phyloP scores from a whole-genome alignment of 2,329 filamentous ascomycete genomes.

The Talaromyces sp. region DNA sequence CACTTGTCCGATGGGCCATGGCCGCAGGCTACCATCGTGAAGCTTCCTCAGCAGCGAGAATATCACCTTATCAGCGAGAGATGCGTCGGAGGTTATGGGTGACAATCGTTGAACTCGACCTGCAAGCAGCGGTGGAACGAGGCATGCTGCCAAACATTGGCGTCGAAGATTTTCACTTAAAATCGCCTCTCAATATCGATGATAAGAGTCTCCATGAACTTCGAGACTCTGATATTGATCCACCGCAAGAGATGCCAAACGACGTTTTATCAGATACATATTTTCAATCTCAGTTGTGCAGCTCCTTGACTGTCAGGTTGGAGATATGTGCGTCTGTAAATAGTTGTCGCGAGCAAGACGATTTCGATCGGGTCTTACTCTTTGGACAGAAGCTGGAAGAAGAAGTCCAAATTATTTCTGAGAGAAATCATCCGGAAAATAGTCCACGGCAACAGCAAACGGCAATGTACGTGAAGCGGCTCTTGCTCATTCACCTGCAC shows the following conservation, averaged over 20 bases:
- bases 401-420: slow-evolving; percentile 7
- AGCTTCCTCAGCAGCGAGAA: slow-evolving; percentile 29
- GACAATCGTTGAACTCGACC: slow-evolving; percentile 55
- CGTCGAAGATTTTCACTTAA: slow-evolving; percentile 46
- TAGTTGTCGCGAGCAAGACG: slow-evolving; percentile 20
- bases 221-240: slow-evolving; percentile 20
- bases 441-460: slow-evolving; percentile 6
- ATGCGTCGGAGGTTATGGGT: slow-evolving; percentile 56
- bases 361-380: slow-evolving; percentile 20
- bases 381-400: slow-evolving; percentile 25
- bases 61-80: slow-evolving; percentile 41
- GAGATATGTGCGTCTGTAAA: slow-evolving; percentile 25
- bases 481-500: slow-evolving; percentile 1
- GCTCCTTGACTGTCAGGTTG: slow-evolving; percentile 22
- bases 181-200: slow-evolving; percentile 50
- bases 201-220: slow-evolving; percentile 46
- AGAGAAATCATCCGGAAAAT: not conserved
- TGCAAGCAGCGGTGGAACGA: slow-evolving; percentile 54
- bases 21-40: slow-evolving; percentile 51
- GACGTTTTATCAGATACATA: slow-evolving; percentile 34
- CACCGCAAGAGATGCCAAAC: slow-evolving; percentile 27
- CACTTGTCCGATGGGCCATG: slow-evolving; percentile 52
- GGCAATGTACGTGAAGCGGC: not conserved
- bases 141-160: slow-evolving; percentile 51
- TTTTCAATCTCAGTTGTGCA: slow-evolving; percentile 30